Base-by-base conservation (phyloP, 495 filamentous ascomycete species). In the Penicillium longicatenatum region DNA sequence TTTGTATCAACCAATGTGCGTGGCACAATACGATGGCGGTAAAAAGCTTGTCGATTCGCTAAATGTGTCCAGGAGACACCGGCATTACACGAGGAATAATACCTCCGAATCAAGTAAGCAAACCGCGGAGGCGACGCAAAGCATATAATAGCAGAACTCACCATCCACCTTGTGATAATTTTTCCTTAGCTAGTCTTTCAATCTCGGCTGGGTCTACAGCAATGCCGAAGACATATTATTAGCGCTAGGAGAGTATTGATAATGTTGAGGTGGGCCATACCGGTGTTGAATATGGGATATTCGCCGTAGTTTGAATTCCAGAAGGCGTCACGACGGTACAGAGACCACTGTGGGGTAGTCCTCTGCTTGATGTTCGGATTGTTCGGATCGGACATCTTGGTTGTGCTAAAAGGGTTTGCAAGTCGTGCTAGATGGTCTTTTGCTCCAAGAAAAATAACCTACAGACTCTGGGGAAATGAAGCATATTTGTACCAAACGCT, bases 41-140 rank as follows among this genome's bases (percentile, higher is more conserved):
- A 87, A 78, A 89, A 89, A 58, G 87, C 79, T 66, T 87, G 82
- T 2, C 86, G 79, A 68, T 89, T 89, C 12, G 83, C 82, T 2
- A 84, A 76, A 66, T 89, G 86, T 16, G 86, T 90, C 55, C 75
- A 77, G 8, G 86, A 88, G 30, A 82, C 74, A 1, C 86, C 85
- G 12, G 86, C 86, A 60, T 88, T 89, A 55, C 75, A 87, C 47
- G 84, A 85, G 45, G 87, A 79, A 56, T 89, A 89, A 71, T 75
- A 80, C 78, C 75, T 77, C 16, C 11, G 17, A 17, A 39, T 7
- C 1, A 26, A 26, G 26, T 26, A 26, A 26, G 16, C 16, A 6
- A 17, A 39, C 4, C 14, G 37, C 16, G 6, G 14, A 11, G 6
- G 37, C 6, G 6, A 39, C 1, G 16, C 37, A 6, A 16, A 39